Evolutionary conservation across 2,329 filamentous ascomycete species (phyloP).

Genomic region (Ophiocordyceps sinensis): DNA sequence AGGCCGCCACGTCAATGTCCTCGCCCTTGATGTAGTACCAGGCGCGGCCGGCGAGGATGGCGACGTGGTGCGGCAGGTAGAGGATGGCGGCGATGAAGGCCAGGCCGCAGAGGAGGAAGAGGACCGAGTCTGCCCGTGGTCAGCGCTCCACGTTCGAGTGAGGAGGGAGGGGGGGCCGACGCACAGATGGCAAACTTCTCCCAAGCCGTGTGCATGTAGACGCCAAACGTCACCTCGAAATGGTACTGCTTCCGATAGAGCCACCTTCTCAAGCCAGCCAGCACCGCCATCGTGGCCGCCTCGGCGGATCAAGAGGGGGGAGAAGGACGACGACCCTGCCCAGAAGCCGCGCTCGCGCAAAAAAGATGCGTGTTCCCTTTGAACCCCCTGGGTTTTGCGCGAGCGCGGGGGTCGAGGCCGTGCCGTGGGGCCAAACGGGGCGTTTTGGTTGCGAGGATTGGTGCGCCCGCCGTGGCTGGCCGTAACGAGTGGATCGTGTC

Average conservation of each 20-base stretch:
- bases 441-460: no score
- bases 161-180: slow-evolving; percentile 24
- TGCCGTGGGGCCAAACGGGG: no score
- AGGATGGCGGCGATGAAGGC: slow-evolving; percentile 75
- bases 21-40: slow-evolving; percentile 95
- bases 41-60: slow-evolving; percentile 66
- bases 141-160: no score
- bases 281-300: slow-evolving; percentile 15
- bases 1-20: slow-evolving; percentile 33
- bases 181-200: slow-evolving; percentile 97
- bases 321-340: no score
- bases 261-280: slow-evolving; percentile 59
- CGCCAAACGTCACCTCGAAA: slow-evolving; percentile 89
- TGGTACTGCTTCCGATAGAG: slow-evolving; percentile 93
- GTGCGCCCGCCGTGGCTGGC: no score
- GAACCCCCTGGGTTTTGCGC: no score
- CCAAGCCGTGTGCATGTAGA: slow-evolving; percentile 93
- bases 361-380: no score
- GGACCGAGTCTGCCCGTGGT: slow-evolving; percentile 62
- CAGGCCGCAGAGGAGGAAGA: slow-evolving; percentile 81
- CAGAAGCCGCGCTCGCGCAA: no score
- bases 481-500: no score
- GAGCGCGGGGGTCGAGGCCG: no score
- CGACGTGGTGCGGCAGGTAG: slow-evolving; percentile 86
- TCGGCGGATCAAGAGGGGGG: not conserved